Conservation (phyloP, 768 basidiomycete genomes). For the Symmetrospora coprosmae region DNA sequence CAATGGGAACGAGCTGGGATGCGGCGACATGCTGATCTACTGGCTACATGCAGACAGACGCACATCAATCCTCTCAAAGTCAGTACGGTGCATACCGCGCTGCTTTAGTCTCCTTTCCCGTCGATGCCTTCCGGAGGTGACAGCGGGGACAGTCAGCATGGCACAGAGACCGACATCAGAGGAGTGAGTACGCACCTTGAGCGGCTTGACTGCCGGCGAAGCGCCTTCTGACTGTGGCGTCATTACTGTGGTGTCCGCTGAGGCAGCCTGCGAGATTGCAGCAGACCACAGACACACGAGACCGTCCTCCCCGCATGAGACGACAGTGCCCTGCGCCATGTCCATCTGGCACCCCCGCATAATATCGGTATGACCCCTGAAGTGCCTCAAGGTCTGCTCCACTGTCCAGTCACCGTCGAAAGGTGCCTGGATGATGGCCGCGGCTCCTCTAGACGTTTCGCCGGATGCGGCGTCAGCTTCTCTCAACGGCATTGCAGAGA, state of each 20-base stretch:
- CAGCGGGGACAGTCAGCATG: too few relatives aligned
- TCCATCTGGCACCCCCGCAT: constrained; percentile 27
- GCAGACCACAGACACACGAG: constrained; percentile 28
- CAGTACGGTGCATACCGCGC: constrained; percentile 14
- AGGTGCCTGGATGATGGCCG: constrained; percentile 25
- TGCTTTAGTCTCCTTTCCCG: neutral
- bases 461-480: neutral
- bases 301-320: constrained; percentile 31
- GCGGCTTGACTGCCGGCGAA: neutral
- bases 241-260: too few relatives aligned
- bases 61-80: neutral
- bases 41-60: too few relatives aligned
- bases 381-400: constrained; percentile 25
- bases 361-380: constrained; percentile 30
- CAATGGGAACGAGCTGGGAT: neutral
- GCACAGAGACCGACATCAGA: too few relatives aligned
- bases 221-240: too few relatives aligned
- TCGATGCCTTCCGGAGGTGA: neutral
- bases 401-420: constrained; percentile 25
- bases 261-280: neutral
- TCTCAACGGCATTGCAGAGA: too few relatives aligned
- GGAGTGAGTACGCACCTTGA: constrained; percentile 9
- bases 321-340: constrained; percentile 22
- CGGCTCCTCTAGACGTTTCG: constrained; percentile 23
- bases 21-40: neutral